Percentiles rank a stretch among this genome's conserved stretches.
These are phyloP conservation scores for Ogataea parapolymorpha DNA, from an alignment of 805 yeast species.

Conservation along the genomic window DNA sequence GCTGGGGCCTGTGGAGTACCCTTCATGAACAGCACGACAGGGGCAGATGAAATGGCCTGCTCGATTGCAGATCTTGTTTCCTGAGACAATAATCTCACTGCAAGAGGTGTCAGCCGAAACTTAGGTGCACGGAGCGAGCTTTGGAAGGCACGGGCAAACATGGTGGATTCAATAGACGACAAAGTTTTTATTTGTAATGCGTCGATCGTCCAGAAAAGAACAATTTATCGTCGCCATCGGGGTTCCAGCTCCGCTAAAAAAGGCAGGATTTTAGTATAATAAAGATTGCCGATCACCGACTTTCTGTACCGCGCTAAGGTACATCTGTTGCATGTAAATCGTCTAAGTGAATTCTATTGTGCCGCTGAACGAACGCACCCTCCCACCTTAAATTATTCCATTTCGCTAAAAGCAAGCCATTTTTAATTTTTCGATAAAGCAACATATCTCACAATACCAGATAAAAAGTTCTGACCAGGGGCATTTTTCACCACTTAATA, in stretches of 20 bases:
- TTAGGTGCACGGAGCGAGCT: slow-evolving; percentile 1
- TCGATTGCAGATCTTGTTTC: slow-evolving; percentile 84
- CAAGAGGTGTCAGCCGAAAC: slow-evolving; percentile 3
- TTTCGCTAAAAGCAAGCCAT: slow-evolving; percentile 17
- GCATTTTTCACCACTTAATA: neutral
- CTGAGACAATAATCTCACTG: slow-evolving; percentile 51
- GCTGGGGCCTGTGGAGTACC: slow-evolving; percentile 98
- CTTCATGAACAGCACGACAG: slow-evolving; percentile 96
- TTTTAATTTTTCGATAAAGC: slow-evolving; percentile 13
- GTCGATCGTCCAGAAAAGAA: slow-evolving; percentile 5
- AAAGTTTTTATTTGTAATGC: slow-evolving; percentile 5
- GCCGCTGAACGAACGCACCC: neutral
- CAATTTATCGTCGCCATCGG: neutral
- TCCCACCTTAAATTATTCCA: neutral
- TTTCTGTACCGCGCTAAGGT: neutral
- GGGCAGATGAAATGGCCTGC: slow-evolving; percentile 81
- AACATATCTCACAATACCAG: slow-evolving; percentile 13
- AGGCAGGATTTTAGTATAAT: neutral
- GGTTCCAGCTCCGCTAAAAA: neutral
- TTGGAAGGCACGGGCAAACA: slow-evolving; percentile 4
- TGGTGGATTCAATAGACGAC: neutral
- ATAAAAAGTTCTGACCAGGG: slow-evolving; percentile 6
- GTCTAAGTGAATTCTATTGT: neutral
- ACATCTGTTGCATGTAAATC: neutral
- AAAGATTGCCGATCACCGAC: neutral